phyloP scores from a whole-genome alignment of 768 basidiomycete species.

The Suillus bovinus region DNA sequence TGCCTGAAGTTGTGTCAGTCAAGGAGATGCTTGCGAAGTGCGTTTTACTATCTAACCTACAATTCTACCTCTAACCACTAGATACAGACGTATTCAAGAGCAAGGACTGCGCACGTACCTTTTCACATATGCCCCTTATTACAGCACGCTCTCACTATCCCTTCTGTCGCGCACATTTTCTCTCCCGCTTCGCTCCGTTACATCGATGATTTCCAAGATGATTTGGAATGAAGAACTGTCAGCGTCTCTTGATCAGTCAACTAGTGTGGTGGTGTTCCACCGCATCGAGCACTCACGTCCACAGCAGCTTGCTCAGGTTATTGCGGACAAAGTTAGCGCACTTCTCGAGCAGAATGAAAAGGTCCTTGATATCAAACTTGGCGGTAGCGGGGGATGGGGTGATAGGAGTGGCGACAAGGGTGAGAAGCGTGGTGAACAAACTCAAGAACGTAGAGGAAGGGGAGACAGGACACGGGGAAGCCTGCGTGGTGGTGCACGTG shows the following conservation, averaged over 20 bases:
- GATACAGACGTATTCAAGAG: slow-evolving; percentile 91
- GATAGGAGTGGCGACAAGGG: slow-evolving; percentile 41
- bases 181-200: slow-evolving; percentile 76
- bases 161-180: slow-evolving; percentile 88
- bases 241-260: slow-evolving; percentile 90
- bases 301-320: slow-evolving; percentile 85
- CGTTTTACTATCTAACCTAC: slow-evolving; percentile 20
- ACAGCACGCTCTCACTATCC: slow-evolving; percentile 86
- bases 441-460: slow-evolving; percentile 74
- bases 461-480: slow-evolving; percentile 56
- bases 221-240: slow-evolving; percentile 96
- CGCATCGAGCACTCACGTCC: slow-evolving; percentile 84
- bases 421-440: slow-evolving; percentile 51
- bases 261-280: slow-evolving; percentile 90
- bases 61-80: not conserved
- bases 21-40: slow-evolving; percentile 96
- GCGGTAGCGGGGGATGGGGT: slow-evolving; percentile 60
- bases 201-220: slow-evolving; percentile 69
- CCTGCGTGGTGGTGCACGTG: slow-evolving; percentile 62
- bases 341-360: slow-evolving; percentile 96
- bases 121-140: slow-evolving; percentile 88
- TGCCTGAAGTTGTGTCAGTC: slow-evolving; percentile 84
- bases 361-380: slow-evolving; percentile 80
- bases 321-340: slow-evolving; percentile 84
- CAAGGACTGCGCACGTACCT: slow-evolving; percentile 96